These are phyloP conservation scores for Sclerotinia glacialis DNA, from an alignment of 2,329 filamentous ascomycete species.

Conservation along the genomic window DNA sequence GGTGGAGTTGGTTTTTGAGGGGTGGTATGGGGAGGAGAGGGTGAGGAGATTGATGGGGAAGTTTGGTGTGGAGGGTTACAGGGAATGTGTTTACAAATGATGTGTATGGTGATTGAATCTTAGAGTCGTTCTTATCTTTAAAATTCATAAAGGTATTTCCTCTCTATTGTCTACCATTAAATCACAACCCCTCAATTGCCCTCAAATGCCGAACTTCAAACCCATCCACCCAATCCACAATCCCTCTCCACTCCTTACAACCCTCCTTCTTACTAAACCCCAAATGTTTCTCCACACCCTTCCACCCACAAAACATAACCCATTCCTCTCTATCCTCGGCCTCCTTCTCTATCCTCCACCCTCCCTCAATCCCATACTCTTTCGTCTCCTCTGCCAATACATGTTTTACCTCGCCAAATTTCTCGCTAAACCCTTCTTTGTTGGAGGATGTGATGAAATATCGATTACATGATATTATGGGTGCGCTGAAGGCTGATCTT, in stretches of 20 bases:
- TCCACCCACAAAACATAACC: slow-evolving; percentile 27
- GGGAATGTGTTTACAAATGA: slow-evolving; percentile 41
- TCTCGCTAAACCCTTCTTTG: slow-evolving; percentile 22
- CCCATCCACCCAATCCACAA: slow-evolving; percentile 25
- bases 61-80: slow-evolving; percentile 42
- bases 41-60: slow-evolving; percentile 36
- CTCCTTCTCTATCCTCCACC: slow-evolving; percentile 31
- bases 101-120: too few relatives aligned
- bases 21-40: slow-evolving; percentile 35
- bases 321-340: slow-evolving; percentile 28
- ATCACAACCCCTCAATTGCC: slow-evolving; percentile 17
- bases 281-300: slow-evolving; percentile 26
- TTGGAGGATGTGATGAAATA: slow-evolving; percentile 23
- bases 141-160: too few relatives aligned
- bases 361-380: slow-evolving; percentile 24
- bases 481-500: slow-evolving; percentile 22
- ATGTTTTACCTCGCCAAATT: slow-evolving; percentile 21
- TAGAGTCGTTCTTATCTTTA: too few relatives aligned
- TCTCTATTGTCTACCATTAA: not conserved
- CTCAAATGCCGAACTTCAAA: slow-evolving; percentile 28
- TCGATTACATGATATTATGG: slow-evolving; percentile 25
- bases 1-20: slow-evolving; percentile 50
- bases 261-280: slow-evolving; percentile 24
- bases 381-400: slow-evolving; percentile 23
- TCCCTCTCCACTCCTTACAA: slow-evolving; percentile 24